Conservation (phyloP, 2,329 filamentous ascomycete genomes). For the Tympanopsis confertula region DNA sequence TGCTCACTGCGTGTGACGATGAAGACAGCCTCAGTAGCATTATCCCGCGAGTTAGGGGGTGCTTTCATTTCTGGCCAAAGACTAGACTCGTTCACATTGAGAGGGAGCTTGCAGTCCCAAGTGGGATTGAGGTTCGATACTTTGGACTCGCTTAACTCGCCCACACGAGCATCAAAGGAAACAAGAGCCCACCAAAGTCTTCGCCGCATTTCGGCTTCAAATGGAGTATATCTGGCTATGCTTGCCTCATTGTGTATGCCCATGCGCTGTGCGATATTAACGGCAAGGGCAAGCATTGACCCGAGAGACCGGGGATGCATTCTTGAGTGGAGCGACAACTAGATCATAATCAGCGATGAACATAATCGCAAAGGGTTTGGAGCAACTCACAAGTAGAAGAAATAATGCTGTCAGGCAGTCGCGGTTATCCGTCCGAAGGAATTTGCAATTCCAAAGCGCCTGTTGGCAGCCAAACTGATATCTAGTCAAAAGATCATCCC, state of each 20-base stretch:
- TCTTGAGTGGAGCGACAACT: slow-evolving; percentile 44
- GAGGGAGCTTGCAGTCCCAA: slow-evolving; percentile 16
- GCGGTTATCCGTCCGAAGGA: slow-evolving; percentile 55
- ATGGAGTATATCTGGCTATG: slow-evolving; percentile 31
- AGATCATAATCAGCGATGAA: slow-evolving; percentile 13
- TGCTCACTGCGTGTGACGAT: slow-evolving; percentile 23
- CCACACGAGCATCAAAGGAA: slow-evolving; percentile 56
- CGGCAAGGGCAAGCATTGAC: slow-evolving; percentile 51
- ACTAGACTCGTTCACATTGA: slow-evolving; percentile 28
- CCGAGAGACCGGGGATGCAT: slow-evolving; percentile 50
- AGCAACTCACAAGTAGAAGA: slow-evolving; percentile 47
- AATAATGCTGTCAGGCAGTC: slow-evolving; percentile 56
- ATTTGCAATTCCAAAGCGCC: slow-evolving; percentile 53
- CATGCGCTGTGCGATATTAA: slow-evolving; percentile 57
- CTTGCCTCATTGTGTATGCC: slow-evolving; percentile 54
- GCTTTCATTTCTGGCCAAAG: slow-evolving; percentile 23
- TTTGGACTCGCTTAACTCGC: slow-evolving; percentile 48
- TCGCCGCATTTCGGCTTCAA: slow-evolving; percentile 60
- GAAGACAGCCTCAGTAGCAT: slow-evolving; percentile 24
- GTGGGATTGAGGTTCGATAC: slow-evolving; percentile 20
- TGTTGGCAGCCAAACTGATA: slow-evolving; percentile 50
- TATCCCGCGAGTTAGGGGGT: slow-evolving; percentile 12
- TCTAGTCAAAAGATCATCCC: slow-evolving; percentile 32
- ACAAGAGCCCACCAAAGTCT: slow-evolving; percentile 65
- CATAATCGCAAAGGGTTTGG: background rate